Base-by-base conservation (phyloP, 805 yeast species). In the Metschnikowia chrysomelidarum region DNA sequence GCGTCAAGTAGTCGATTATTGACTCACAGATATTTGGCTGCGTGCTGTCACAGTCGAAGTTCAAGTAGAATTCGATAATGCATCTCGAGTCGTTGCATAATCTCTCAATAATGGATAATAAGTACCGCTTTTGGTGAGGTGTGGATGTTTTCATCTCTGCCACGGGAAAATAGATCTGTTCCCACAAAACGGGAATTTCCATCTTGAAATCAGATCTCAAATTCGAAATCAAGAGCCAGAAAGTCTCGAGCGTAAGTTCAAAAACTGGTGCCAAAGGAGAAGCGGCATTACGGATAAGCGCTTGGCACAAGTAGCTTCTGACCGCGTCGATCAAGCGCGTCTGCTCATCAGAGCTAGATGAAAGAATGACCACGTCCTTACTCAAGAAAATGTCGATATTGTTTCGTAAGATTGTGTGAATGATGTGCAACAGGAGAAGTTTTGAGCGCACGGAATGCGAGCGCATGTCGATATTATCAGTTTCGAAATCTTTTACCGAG, bases 381-480 rank as follows among this genome's bases (percentile, higher is more conserved):
- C 84, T 75, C 34, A 80, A 56, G 56, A 93, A 88, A 8, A 88
- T 78, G 30, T 84, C 87, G 54, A 87, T 81, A 54, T 91, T 93
- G 44, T 88, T 86, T 56, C 80, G 81, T 44, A 93, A 70, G 23
- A 89, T 85, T 34, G 88, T 81, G 56, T 89, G 94, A 38, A 93
- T 78, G 35, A 91, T 76, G 54, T 89, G 95, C 48, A 93, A 69
- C 2, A 98, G 86, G 21, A 94, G 69, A 41, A 93, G 66, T 58
- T 93, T 93, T 1, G 97, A 87, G 52, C 98, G 78, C 46, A 93
- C 87, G 2, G 91, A 83, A 54, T 91, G 96, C 2, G 96, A 83
- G 58, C 91, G 76, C 87, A 82, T 81, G 58, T 85, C 94, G 43
- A 87, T 62, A 21, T 79, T 75, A 23, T 81, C 84, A 25, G 79